Base-by-base conservation (phyloP, 257 asterid species). In the Nicotiana noctiflora region DNA sequence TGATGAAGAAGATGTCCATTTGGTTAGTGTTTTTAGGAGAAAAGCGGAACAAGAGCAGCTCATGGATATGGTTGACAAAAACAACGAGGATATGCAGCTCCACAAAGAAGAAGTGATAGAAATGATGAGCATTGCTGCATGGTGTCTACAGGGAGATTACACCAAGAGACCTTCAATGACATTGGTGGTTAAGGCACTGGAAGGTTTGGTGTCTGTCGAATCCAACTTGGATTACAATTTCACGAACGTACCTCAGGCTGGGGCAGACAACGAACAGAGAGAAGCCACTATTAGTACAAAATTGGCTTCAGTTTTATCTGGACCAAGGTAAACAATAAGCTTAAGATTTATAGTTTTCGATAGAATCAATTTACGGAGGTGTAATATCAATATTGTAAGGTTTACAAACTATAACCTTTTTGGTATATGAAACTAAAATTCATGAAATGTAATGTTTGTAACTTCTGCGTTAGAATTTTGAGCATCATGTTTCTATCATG, bases 151-250 rank as follows among this genome's bases (percentile, higher is more conserved):
- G n/a, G 40, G 60, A 0, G 84, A 83, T 29, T 72, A 23, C 49
- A 60, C 29, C 4, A 85, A 37, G 61, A 86, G 87, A 75, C 89
- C 85, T 3, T 75, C 87, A 15, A 86, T 86, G 84, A 75, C 87
- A 21, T 3, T 19, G 6, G 84, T 81, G 31, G 75, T 86, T 13
- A 86, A 63, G 77, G 89, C 62, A 6, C 67, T 83, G 21, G 86
- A 81, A 80, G 89, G 83, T 19, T 46, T 57, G 0, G 21, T 68
- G 27, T 75, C 44, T 52, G 76, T 52, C 29, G 81, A 82, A 32
- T 78, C 8, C 6, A 21, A 59, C 9, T 12, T 85, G 56, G 86
- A 66, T 25, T 74, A 85, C 21, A 59, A n/a, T 34, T 82, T 59
- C 17, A 7, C 51, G 2, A 23, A 8, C 4, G 4, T 81, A 46